These are phyloP conservation scores for Neonectria punicea DNA, from an alignment of 2,329 filamentous ascomycete species.

Conservation along the genomic window DNA sequence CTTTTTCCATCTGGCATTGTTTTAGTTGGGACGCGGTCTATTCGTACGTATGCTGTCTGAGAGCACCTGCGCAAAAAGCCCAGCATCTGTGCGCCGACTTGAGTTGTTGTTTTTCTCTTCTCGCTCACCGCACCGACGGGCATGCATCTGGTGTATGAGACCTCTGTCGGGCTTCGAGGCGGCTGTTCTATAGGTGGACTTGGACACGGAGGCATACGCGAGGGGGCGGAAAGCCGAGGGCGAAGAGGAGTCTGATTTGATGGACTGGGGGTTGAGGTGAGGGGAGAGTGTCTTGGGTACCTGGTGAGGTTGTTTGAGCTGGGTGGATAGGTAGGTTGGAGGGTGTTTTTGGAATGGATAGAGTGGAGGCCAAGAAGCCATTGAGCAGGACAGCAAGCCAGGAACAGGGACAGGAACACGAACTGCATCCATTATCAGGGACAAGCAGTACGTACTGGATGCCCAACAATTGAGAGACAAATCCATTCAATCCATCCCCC, in stretches of 20 bases:
- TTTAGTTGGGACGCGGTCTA: neutral
- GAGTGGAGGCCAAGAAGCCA: neutral
- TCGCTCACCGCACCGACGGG: constrained; percentile 13
- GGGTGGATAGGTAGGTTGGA: constrained; percentile 9
- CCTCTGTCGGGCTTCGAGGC: constrained; percentile 12
- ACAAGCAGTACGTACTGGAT: neutral
- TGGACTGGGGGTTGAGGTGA: neutral
- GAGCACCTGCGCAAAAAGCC: neutral
- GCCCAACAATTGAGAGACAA: constrained; percentile 12
- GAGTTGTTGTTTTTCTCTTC: neutral
- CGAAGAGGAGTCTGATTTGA: neutral
- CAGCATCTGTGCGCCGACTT: neutral
- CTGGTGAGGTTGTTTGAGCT: neutral
- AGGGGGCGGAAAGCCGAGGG: constrained; percentile 17
- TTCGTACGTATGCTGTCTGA: neutral
- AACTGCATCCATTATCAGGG: neutral
- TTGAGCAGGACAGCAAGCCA: neutral
- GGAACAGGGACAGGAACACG: constrained; percentile 8
- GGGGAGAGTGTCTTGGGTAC: constrained; percentile 9
- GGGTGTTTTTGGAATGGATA: constrained; percentile 16
- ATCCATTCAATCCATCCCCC: constrained; percentile 8
- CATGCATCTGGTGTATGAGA: constrained; percentile 33
- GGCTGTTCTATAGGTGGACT: constrained; percentile 11
- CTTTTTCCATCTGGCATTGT: neutral
- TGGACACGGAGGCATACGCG: constrained; percentile 24